Conservation (phyloP, 805 yeast species). For the Teunomyces funiuensis region DNA sequence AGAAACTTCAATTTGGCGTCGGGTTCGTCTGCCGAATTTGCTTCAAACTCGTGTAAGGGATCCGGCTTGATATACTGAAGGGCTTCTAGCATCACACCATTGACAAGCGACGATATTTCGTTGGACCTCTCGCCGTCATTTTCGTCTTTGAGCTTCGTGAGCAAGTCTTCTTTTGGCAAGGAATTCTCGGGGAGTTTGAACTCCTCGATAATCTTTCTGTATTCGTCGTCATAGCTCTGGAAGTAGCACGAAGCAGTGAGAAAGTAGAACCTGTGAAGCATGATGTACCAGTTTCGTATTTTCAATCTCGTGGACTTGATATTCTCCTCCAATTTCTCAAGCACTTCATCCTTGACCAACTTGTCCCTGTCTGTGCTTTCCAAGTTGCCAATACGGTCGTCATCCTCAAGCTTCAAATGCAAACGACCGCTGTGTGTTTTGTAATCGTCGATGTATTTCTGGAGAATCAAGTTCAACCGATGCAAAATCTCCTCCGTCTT, state of each 20-base stretch:
- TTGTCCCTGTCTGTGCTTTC: not conserved
- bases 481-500: constrained; percentile 25
- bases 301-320: constrained; percentile 26
- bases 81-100: constrained; percentile 13
- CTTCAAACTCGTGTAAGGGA: constrained; percentile 7
- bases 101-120: constrained; percentile 24
- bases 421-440: constrained; percentile 20
- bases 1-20: constrained; percentile 18
- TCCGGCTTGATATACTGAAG: constrained; percentile 9
- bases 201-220: constrained; percentile 21
- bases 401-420: constrained; percentile 16
- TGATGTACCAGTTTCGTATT: constrained; percentile 52
- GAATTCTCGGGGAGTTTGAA: constrained; percentile 8
- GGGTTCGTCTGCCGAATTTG: not conserved
- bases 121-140: constrained; percentile 13
- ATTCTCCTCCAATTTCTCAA: constrained; percentile 21
- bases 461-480: constrained; percentile 20
- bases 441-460: constrained; percentile 14
- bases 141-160: constrained; percentile 6
- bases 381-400: constrained; percentile 19
- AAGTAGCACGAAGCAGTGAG: constrained; percentile 73
- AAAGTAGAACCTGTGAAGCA: constrained; percentile 75
- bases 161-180: not conserved
- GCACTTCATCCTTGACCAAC: constrained; percentile 9
- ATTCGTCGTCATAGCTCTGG: constrained; percentile 45